These are phyloP conservation scores for Aeminium ludgeri DNA, from an alignment of 495 filamentous ascomycete species.

Conservation along the genomic window DNA sequence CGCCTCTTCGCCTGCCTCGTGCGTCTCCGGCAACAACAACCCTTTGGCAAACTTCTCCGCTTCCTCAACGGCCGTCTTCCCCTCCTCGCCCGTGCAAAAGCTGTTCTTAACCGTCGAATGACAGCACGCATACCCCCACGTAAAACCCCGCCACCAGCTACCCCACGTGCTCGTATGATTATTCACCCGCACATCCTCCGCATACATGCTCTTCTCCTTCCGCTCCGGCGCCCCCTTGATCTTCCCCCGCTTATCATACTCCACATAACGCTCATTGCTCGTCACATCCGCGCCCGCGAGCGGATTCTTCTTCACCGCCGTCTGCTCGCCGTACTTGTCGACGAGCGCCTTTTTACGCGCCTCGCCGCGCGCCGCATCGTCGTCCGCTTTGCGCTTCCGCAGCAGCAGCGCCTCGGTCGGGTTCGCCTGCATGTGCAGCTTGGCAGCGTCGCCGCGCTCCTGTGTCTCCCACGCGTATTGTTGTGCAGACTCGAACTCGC, in stretches of 20 bases:
- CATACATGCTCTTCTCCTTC: constrained; percentile 68
- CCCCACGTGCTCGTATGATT: constrained; percentile 93
- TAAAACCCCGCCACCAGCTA: constrained; percentile 90
- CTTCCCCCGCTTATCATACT: constrained; percentile 78
- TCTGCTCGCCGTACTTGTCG: constrained; percentile 71
- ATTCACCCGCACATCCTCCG: constrained; percentile 71
- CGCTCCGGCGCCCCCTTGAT: constrained; percentile 77
- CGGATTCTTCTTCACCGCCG: constrained; percentile 44
- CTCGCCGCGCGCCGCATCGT: constrained; percentile 47
- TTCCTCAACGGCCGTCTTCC: constrained; percentile 54
- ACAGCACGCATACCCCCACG: constrained; percentile 97
- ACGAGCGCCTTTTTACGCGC: constrained; percentile 53
- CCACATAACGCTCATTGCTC: constrained; percentile 77
- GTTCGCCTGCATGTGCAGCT: constrained; percentile 82
- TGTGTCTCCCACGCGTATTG: constrained; percentile 90
- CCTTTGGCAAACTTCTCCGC: constrained; percentile 42
- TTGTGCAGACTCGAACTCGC: constrained; percentile 81
- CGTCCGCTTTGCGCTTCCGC: constrained; percentile 60
- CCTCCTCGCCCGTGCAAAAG: constrained; percentile 87
- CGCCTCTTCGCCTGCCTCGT: constrained; percentile 22
- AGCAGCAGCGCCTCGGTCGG: constrained; percentile 78
- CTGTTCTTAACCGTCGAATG: constrained; percentile 85
- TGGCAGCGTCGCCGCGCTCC: constrained; percentile 56
- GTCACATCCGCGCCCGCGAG: constrained; percentile 49
- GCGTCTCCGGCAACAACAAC: constrained; percentile 21